phyloP scores from a whole-genome alignment of 108 stramenopile species.

The Cylindrotheca closterium region DNA sequence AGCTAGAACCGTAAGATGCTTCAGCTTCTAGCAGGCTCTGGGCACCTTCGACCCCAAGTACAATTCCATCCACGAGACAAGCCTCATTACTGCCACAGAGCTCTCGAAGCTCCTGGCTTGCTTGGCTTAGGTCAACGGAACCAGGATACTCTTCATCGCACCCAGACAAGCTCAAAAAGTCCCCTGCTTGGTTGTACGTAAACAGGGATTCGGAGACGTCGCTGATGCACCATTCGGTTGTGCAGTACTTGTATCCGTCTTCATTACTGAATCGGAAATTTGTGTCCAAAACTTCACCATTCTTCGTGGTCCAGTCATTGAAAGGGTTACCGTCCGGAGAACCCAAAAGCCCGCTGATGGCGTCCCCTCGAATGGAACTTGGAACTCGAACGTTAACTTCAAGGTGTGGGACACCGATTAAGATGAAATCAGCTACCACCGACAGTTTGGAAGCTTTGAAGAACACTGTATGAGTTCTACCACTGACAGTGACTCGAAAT shows the following conservation, averaged over 20 bases:
- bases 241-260: constrained; percentile 9
- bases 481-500: not conserved
- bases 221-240: constrained; percentile 3
- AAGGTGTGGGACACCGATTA: not conserved
- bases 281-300: not conserved
- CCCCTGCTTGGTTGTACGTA: not conserved
- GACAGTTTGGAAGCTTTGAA: not conserved
- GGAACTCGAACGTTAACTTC: not conserved
- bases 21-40: not conserved
- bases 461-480: not conserved
- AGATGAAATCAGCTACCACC: not conserved
- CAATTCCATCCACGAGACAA: constrained; percentile 2
- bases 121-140: not conserved
- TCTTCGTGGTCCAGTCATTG: constrained; percentile 4
- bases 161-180: not conserved
- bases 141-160: not conserved
- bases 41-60: not conserved
- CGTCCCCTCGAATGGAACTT: not conserved
- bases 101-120: not conserved
- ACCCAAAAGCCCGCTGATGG: constrained; percentile 1
- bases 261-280: not conserved
- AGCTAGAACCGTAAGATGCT: no score
- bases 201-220: constrained; percentile 6
- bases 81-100: not conserved
- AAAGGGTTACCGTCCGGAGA: not conserved